Conservation (phyloP, 495 filamentous ascomycete species). For the Penicillium desertorum region DNA sequence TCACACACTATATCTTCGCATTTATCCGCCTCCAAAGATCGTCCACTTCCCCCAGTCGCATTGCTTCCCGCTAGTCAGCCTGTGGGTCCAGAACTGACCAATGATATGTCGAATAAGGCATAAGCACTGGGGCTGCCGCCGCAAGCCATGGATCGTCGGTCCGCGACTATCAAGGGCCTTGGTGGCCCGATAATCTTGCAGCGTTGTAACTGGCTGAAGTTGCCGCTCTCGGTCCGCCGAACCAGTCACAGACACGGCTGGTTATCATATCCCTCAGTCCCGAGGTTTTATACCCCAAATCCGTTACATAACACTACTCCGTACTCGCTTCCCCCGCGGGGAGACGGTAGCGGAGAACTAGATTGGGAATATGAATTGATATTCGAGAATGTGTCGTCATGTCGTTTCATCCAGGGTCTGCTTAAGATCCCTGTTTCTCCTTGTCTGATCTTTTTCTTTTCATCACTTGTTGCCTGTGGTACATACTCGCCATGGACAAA, state of each 20-base stretch:
- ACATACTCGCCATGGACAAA: conserved; percentile 26
- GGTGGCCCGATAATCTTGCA: background rate
- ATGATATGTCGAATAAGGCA: background rate
- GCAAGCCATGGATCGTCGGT: conserved; percentile 8
- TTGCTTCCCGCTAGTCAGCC: conserved; percentile 1
- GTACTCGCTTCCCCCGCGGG: conserved; percentile 17
- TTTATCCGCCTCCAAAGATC: conserved; percentile 4
- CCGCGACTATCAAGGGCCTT: background rate
- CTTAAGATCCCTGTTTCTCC: conserved; percentile 11
- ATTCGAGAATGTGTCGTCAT: conserved; percentile 18
- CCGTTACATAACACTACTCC: conserved; percentile 24
- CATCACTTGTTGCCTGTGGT: background rate
- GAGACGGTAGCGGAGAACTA: conserved; percentile 13
- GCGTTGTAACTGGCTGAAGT: conserved; percentile 15
- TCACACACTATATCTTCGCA: background rate
- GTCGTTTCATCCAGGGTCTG: conserved; percentile 1
- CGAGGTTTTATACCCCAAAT: conserved; percentile 26
- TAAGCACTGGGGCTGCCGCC: conserved; percentile 15
- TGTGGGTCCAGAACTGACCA: background rate
- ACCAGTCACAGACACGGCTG: conserved; percentile 16
- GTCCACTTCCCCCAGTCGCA: background rate
- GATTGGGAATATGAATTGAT: conserved; percentile 12
- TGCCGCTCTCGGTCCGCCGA: conserved; percentile 19
- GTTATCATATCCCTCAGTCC: conserved; percentile 16
- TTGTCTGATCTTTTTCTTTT: conserved; percentile 4